A percentile compares a stretch with the other conserved stretches of the same genome.
Conservation (phyloP, 164 flowering plant species). For the Houttuynia cordata region DNA sequence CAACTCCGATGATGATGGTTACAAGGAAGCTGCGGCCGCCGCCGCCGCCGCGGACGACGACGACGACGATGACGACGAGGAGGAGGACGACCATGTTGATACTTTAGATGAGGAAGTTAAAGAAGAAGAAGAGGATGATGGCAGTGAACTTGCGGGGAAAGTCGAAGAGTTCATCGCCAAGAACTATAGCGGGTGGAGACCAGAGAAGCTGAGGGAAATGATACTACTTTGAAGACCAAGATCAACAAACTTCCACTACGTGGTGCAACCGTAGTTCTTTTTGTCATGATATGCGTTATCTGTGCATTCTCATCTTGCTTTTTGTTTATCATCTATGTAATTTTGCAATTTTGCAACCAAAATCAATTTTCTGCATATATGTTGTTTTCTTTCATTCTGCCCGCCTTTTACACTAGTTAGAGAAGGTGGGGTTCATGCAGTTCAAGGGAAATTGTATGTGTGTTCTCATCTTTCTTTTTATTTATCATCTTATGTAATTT, state of each 20-base stretch:
- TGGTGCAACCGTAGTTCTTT: not conserved
- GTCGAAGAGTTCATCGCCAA: not conserved
- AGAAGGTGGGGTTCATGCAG: too few relatives aligned
- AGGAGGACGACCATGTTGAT: not conserved
- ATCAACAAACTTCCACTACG: not conserved
- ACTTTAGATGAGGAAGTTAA: not conserved
- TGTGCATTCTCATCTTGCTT: not conserved
- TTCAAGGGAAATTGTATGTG: too few relatives aligned
- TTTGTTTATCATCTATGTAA: too few relatives aligned
- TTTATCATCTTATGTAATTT: too few relatives aligned
- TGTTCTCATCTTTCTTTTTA: too few relatives aligned
- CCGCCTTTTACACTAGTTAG: too few relatives aligned
- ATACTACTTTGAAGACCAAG: not conserved
- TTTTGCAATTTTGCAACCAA: too few relatives aligned
- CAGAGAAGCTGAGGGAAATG: not conserved
- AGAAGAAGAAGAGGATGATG: not conserved
- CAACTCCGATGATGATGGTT: not conserved
- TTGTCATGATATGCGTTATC: not conserved
- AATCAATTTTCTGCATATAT: too few relatives aligned
- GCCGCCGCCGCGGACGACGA: not conserved
- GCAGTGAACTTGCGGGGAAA: not conserved
- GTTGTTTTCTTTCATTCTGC: too few relatives aligned
- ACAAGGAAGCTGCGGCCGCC: not conserved
- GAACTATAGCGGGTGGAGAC: not conserved
- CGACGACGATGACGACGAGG: not conserved